A percentile compares a stretch with the other conserved stretches of the same genome.
phyloP scores from a whole-genome alignment of 768 basidiomycete species.

The Lactarius indigo region DNA sequence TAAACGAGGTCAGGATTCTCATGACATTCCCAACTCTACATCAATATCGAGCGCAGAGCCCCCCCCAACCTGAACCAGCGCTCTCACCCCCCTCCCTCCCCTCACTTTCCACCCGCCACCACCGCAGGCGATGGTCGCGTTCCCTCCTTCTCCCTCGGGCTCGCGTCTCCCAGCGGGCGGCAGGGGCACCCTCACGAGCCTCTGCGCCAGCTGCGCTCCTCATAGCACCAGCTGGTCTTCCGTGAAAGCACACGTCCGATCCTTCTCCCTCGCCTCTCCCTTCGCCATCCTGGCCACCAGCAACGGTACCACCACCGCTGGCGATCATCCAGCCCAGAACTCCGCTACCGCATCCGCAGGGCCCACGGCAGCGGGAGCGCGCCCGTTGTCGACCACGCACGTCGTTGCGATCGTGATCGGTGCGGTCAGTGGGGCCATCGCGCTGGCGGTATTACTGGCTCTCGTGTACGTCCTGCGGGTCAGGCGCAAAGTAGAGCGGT shows the following conservation, averaged over 20 bases:
- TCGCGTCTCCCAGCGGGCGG: not conserved
- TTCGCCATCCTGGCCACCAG: not conserved
- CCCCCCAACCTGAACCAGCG: not conserved
- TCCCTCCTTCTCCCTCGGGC: not conserved
- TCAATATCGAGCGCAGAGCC: not conserved
- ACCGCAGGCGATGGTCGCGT: conserved; percentile 20
- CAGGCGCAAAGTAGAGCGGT: conserved; percentile 8
- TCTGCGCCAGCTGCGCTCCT: not conserved
- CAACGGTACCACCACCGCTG: not conserved
- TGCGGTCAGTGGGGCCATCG: not conserved
- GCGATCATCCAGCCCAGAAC: not conserved
- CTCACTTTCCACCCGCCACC: conserved; percentile 1
- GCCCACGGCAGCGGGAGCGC: not conserved
- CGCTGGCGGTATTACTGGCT: not conserved
- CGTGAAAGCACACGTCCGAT: not conserved
- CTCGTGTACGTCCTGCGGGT: conserved; percentile 9
- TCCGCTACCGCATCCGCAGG: not conserved
- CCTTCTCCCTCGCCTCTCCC: not conserved
- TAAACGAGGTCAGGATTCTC: not conserved
- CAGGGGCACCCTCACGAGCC: not conserved
- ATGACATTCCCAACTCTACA: not conserved
- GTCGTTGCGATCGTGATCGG: not conserved
- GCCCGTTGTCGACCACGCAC: not conserved
- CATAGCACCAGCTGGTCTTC: not conserved
- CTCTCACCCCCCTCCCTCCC: not conserved